These are phyloP conservation scores for Solanum ossicruentum DNA, from an alignment of 257 asterid species.

Conservation along the genomic window DNA sequence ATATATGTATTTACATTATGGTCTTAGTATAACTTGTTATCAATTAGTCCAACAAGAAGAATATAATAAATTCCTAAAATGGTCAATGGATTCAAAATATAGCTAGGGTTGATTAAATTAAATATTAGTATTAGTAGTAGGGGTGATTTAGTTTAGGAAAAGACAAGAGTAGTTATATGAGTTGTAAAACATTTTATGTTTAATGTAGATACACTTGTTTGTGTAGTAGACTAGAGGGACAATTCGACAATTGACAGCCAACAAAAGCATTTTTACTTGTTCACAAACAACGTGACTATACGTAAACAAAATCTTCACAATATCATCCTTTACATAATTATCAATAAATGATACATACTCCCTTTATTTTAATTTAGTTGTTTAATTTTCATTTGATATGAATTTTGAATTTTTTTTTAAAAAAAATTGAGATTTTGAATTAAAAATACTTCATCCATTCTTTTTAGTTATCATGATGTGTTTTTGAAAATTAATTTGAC, in stretches of 20 bases:
- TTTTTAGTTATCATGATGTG: too few relatives aligned
- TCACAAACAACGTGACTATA: background rate
- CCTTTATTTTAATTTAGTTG: background rate
- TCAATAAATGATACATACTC: background rate
- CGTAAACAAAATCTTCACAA: slow-evolving; percentile 10
- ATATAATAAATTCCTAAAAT: background rate
- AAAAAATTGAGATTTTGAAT: too few relatives aligned
- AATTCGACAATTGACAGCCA: slow-evolving; percentile 43
- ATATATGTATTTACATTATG: background rate
- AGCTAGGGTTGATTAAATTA: background rate
- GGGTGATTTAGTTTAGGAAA: background rate
- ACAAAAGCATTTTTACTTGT: slow-evolving; percentile 14
- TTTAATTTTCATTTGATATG: background rate
- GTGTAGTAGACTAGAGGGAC: slow-evolving; percentile 11
- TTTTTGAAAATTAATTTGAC: too few relatives aligned
- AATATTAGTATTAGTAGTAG: background rate
- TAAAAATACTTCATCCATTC: too few relatives aligned
- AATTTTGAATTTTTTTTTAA: too few relatives aligned
- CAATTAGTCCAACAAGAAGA: background rate
- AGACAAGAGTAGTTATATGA: background rate
- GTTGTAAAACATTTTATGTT: background rate
- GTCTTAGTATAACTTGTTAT: background rate
- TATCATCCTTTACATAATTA: background rate
- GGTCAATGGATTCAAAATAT: background rate
- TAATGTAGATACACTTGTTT: background rate